A percentile compares a stretch with the other conserved stretches of the same genome.
These are phyloP conservation scores for Parathielavia hyrcaniae DNA, from an alignment of 495 filamentous ascomycete genomes.

Conservation along the genomic window DNA sequence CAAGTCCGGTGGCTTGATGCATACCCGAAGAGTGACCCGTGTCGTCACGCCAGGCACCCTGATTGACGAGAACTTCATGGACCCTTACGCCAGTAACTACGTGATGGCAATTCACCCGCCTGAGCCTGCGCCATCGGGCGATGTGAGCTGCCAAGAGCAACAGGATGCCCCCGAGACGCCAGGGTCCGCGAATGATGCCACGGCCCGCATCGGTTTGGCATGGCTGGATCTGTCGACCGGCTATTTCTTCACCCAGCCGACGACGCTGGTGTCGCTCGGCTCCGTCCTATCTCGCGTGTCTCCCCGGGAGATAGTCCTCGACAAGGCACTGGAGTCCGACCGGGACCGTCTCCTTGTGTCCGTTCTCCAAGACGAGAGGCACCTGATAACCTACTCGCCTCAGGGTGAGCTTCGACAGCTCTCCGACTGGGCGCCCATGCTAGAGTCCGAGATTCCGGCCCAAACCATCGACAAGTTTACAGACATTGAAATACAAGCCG, in stretches of 20 bases:
- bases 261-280: constrained; percentile 61
- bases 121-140: constrained; percentile 11
- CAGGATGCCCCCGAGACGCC: constrained; percentile 1
- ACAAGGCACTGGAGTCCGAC: constrained; percentile 50
- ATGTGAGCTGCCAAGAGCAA: constrained; percentile 10
- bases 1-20: constrained; percentile 68
- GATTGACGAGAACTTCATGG: constrained; percentile 96
- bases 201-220: constrained; percentile 63
- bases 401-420: constrained; percentile 46
- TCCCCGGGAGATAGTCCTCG: constrained; percentile 78
- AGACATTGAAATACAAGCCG: constrained; percentile 56
- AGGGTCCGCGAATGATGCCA: constrained; percentile 11
- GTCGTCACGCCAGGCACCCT: constrained; percentile 91
- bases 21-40: constrained; percentile 75
- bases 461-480: constrained; percentile 39
- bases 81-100: constrained; percentile 87
- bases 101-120: constrained; percentile 65
- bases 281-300: constrained; percentile 75
- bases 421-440: constrained; percentile 64
- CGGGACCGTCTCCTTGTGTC: constrained; percentile 39
- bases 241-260: constrained; percentile 82
- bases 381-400: constrained; percentile 52
- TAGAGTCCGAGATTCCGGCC: constrained; percentile 59
- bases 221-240: constrained; percentile 96
- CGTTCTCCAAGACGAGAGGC: constrained; percentile 50